These are phyloP conservation scores for Grosmannia penicillata DNA, from an alignment of 2,329 filamentous ascomycete species.

Conservation along the genomic window DNA sequence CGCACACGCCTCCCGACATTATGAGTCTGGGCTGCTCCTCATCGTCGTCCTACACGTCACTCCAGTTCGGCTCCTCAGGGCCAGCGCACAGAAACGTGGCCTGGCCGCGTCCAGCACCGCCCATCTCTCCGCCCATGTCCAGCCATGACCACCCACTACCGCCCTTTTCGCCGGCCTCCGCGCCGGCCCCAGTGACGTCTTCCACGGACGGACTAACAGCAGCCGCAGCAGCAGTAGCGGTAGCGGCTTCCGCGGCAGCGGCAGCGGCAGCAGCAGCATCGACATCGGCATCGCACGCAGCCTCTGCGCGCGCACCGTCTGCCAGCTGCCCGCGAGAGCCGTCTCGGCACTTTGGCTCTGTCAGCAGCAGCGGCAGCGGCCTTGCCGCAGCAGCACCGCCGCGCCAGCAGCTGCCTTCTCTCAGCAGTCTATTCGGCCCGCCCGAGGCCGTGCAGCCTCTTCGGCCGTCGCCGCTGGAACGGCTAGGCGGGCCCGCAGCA, in stretches of 20 bases:
- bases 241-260: conserved; percentile 9
- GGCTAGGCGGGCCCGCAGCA: conserved; percentile 16
- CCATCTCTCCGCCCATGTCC: conserved; percentile 41
- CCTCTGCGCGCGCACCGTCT: no score
- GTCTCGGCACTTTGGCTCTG: conserved; percentile 12
- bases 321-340: no score
- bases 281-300: no score
- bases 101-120: conserved; percentile 25
- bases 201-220: conserved; percentile 24
- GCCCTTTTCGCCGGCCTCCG: background rate
- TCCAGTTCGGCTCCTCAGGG: background rate
- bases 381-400: conserved; percentile 13
- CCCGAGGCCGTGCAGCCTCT: conserved; percentile 26
- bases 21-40: conserved; percentile 31
- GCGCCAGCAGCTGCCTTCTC: conserved; percentile 36
- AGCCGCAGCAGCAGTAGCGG: conserved; percentile 12
- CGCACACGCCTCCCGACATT: conserved; percentile 39
- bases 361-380: conserved; percentile 14
- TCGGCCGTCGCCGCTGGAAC: conserved; percentile 33
- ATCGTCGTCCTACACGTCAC: conserved; percentile 4
- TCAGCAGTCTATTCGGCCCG: conserved; percentile 42
- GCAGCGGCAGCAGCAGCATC: conserved; percentile 34
- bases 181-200: background rate
- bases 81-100: conserved; percentile 24
- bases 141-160: conserved; percentile 34